Base-by-base conservation (phyloP, 108 stramenopile genomes). In the Nannochloropsis salina region DNA sequence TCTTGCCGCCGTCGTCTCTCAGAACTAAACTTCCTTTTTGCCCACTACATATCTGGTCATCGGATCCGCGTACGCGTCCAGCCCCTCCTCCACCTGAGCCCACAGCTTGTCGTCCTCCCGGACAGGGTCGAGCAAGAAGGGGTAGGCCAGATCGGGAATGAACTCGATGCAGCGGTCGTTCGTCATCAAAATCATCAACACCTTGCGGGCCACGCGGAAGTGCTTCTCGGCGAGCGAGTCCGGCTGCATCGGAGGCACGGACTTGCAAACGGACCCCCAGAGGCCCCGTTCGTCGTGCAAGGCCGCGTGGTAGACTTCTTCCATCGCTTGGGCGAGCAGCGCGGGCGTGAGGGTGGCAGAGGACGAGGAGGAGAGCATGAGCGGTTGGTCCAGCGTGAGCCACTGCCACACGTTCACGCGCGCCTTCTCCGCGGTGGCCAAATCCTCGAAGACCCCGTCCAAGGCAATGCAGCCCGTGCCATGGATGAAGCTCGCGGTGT, bases 381-480 rank as follows among this genome's bases (percentile, higher is more conserved):
- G 22, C 44, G 22, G 31, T 45, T 45, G 45, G 22, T 61, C 31
- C 44, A 47, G 83, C 11, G 44, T 31, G 3, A 61, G 51, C 83
- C 83, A 84, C 44, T 84, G 83, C 83, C 83, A 84, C 5, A 84
- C 83, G 8, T 84, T 44, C 18, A 61, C 41, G 83, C 83, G 83
- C 15, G 44, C 45, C 44, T 47, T 84, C 83, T 84, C 83, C 83
- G 83, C 83, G 45, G 83, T 84, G 51, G 83, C 83, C 83, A 84
- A n/a, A 9, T 84, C 83, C 4, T 84, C 83, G 0, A 84, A 47
- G 44, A 84, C 22, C 3, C 51, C 51, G 41, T 84, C 45, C 20
- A 84, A 11, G 22, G 83, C 83, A 44, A 84, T 45, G 83, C 44
- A 44, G 9, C 83, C 83, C 44, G 45, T 45, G 22, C 83, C 83